Evolutionary conservation across 2,329 filamentous ascomycete genomes (phyloP), one percentile per base, ranked within the genome.

Genomic region (Acrocalymma vagum): DNA sequence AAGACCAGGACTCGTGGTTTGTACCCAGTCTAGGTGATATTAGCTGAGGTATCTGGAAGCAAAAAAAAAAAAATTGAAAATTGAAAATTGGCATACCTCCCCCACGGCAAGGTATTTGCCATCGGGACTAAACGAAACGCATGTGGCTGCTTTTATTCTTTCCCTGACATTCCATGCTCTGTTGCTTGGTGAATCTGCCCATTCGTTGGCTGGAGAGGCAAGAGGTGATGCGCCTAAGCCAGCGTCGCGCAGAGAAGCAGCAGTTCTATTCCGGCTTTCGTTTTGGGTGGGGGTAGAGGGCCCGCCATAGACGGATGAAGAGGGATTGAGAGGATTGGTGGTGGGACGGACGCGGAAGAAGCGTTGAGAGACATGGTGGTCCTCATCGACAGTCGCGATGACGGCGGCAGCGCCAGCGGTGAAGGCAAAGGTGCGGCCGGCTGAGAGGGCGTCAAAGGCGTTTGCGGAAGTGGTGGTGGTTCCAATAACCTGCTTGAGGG

Each of bases 381-480:
- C 78, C 35, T 84, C 82, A 51, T 90, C 83, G 36, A 96, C 78
- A 55, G 88, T 85, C 6, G 92, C 90, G 13, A 97, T 83, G 1
- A 99, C 90, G n/a, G 90, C 93, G 28, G 93, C 90, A 8, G 91
- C 94, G 39, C 94, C 94, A 7, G 94, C 93, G 50, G 91, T 92
- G 67, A 95, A 94, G 39, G 91, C 91, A 70, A 97, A 96, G 34
- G 78, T 78, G 41, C 75, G 75, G 37, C 81, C 86, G 9, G 85
- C 82, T 26, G 86, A 77, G 45, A 93, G 84, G 51, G 83, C 85
- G 65, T 95, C 91, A 70, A 99, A 95, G 49, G 89, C 90, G 64
- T 88, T 92, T 26, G 90, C 86, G 4, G 88, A 88, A 54, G 78
- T 83, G 51, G 90, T 93, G 6, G 93, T 97, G 16, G 92, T 95